Base-by-base conservation (phyloP, 2,329 filamentous ascomycete genomes). In the Aspergillus fijiensis region DNA sequence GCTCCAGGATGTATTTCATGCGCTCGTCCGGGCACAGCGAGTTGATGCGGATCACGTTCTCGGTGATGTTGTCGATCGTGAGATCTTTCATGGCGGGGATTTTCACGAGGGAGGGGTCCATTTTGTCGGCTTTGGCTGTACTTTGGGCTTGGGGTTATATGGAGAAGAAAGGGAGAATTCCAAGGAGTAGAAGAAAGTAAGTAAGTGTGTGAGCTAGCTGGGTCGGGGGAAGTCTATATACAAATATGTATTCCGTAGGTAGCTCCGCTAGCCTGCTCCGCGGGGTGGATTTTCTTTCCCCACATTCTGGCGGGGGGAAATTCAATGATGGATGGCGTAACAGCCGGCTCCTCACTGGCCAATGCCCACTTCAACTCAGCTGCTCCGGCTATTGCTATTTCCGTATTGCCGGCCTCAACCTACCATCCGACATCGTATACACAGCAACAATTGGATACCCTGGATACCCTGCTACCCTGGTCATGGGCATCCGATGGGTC, bases 1-100 rank as follows among this genome's bases (percentile, higher is more conserved):
- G 82, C 67, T 89, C 85, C 72, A 94, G 84, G 50, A 95, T 74
- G 72, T 90, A 93, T 63, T 85, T 88, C 62, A 91, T 78, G 21
- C 91, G 84, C 23, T 82, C 79, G 69, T 92, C 82, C 10, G 80
- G 72, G 68, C 85, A 85, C 78, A 88, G 85, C 10, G 88, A 89
- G 77, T 94, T 94, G 75, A 92, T 91, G 50, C 82, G 80, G 70
- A 89, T 82, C 33, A 89, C 87, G 70, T 92, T 92, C 54, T 89
- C 85, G 57, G 90, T 92, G 75, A 92, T 92, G 75, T 92, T 92
- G 70, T 91, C 88, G 65, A 89, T 88, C 1, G 87, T 92, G 39
- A 92, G 81, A 76, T 92, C 86, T 71, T 88, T 88, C 74, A 89
- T 74, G 2, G 74, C 73, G 4, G 77, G 77, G 62, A 78, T 74